phyloP scores from a whole-genome alignment of 768 basidiomycete genomes.

The Kwoniella newhampshirensis region DNA sequence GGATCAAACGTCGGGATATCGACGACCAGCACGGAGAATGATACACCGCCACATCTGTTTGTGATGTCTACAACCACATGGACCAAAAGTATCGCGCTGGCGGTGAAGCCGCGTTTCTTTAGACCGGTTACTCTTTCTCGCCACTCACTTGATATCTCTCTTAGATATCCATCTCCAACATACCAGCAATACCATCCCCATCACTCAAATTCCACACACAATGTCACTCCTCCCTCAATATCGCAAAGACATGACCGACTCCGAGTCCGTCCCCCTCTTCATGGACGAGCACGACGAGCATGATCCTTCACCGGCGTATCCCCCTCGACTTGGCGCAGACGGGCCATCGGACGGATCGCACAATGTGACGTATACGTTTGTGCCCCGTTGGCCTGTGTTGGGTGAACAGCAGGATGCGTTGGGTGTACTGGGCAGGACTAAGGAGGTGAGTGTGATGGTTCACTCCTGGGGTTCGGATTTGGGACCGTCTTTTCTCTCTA shows the following conservation, averaged over 20 bases:
- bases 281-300: slow-evolving; percentile 1
- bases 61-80: too few relatives aligned
- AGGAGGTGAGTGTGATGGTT: slow-evolving; percentile 17
- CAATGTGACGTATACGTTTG: slow-evolving; percentile 35
- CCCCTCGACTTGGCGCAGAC: slow-evolving; percentile 11
- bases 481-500: neutral
- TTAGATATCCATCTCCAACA: too few relatives aligned
- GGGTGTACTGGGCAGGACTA: slow-evolving; percentile 28
- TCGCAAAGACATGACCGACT: neutral
- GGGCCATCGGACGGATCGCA: neutral
- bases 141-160: too few relatives aligned
- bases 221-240: slow-evolving; percentile 12
- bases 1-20: too few relatives aligned
- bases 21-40: too few relatives aligned
- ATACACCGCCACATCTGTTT: too few relatives aligned
- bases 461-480: neutral
- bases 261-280: slow-evolving; percentile 6
- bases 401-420: slow-evolving; percentile 26
- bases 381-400: slow-evolving; percentile 29
- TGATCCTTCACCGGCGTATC: slow-evolving; percentile 9
- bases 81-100: too few relatives aligned
- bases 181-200: too few relatives aligned
- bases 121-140: too few relatives aligned
- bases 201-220: neutral
- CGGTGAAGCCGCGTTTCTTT: too few relatives aligned